These are phyloP conservation scores for Phytophthora multivora DNA, from an alignment of 352 stramenopile genomes.

Conservation along the genomic window DNA sequence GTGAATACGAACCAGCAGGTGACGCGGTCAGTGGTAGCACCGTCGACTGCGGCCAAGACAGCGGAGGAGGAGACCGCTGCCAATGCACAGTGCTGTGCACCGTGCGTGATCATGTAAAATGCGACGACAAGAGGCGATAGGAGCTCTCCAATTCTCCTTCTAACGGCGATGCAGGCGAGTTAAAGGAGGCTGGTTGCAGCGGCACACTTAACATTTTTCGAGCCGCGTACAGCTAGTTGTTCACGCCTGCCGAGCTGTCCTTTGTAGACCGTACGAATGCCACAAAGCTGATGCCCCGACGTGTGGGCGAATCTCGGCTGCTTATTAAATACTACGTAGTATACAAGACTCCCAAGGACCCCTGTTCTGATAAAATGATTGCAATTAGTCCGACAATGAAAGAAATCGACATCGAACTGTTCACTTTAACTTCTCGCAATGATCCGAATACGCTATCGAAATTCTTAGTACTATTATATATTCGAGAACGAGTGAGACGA, in stretches of 20 bases:
- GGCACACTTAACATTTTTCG: background rate
- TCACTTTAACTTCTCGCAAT: background rate
- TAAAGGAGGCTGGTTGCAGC: background rate
- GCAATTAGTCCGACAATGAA: too few species aligned
- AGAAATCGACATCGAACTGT: too few species aligned
- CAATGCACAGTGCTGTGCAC: conserved; percentile 61
- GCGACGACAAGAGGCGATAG: conserved; percentile 20
- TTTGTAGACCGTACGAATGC: conserved; percentile 31
- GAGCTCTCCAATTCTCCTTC: conserved; percentile 13
- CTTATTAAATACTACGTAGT: conserved; percentile 20
- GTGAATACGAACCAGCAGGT: conserved; percentile 79
- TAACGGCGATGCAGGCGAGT: conserved; percentile 5
- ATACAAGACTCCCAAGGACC: too few species aligned
- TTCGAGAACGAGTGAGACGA: too few species aligned
- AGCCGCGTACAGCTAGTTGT: background rate
- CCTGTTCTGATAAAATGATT: too few species aligned
- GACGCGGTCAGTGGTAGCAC: conserved; percentile 28
- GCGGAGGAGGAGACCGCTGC: conserved; percentile 42
- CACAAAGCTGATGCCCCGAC: conserved; percentile 10
- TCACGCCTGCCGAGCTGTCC: conserved; percentile 13
- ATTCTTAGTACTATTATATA: background rate
- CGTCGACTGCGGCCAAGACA: conserved; percentile 21
- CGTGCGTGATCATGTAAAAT: conserved; percentile 69
- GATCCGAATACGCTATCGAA: background rate
- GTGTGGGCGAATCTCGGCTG: background rate